These are phyloP conservation scores for Coniochaeta sp. DNA, from an alignment of 2,329 filamentous ascomycete genomes.

Conservation along the genomic window DNA sequence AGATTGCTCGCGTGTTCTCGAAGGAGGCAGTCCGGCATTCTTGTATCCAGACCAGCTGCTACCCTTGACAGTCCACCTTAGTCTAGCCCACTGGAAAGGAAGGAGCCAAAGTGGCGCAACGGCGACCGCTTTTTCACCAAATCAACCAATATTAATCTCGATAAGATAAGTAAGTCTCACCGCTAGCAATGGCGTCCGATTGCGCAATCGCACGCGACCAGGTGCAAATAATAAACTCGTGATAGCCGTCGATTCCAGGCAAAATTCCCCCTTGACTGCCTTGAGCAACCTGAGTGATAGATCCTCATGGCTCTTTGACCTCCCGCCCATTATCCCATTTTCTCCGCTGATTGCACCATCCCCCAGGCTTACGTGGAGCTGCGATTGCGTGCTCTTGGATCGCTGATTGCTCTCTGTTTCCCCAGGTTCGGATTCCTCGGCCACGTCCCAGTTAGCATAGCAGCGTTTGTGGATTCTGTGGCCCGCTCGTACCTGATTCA, in stretches of 20 bases:
- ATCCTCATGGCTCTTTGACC: not conserved
- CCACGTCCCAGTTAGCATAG: not conserved
- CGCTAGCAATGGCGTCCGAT: not conserved
- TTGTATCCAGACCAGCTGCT: not conserved
- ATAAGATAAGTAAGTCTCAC: not conserved
- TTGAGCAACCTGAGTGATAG: too few relatives aligned
- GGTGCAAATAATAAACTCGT: not conserved
- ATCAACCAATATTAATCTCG: not conserved
- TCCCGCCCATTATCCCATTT: constrained; percentile 10
- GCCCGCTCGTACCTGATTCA: not conserved
- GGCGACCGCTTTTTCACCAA: not conserved
- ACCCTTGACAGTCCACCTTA: too few relatives aligned
- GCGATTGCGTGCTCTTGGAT: not conserved
- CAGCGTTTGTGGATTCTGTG: not conserved
- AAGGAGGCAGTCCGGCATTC: too few relatives aligned
- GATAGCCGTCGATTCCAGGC: not conserved
- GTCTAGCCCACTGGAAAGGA: not conserved
- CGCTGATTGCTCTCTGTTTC: not conserved
- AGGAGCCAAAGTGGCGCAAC: not conserved
- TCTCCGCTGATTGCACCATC: constrained; percentile 16
- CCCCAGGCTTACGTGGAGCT: not conserved
- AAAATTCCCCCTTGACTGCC: not conserved
- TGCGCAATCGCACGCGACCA: not conserved
- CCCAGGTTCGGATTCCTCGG: not conserved
- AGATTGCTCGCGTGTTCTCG: too few relatives aligned